Conservation (phyloP, 2,329 filamentous ascomycete species). For the Macroventuria anomochaeta region DNA sequence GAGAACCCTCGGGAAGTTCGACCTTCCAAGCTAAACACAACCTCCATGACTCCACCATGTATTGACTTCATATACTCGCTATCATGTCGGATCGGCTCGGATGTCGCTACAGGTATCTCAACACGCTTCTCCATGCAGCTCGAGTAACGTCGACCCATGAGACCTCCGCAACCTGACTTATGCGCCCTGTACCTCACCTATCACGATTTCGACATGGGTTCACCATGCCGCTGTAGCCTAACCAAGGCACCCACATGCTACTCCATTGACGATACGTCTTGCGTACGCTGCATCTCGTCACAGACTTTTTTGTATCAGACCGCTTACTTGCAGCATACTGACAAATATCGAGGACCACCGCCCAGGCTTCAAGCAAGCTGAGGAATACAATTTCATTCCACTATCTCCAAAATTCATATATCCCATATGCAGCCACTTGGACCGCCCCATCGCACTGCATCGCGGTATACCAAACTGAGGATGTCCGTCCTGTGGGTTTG, state of each 20-base stretch:
- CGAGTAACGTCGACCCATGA: not conserved
- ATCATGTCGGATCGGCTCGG: not conserved
- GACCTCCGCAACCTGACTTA: not conserved
- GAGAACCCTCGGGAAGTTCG: not conserved
- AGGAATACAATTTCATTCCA: not conserved
- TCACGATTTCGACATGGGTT: not conserved
- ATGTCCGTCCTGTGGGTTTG: not conserved
- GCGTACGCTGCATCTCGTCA: not conserved
- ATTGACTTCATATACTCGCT: not conserved
- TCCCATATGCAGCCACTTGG: not conserved
- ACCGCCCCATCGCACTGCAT: not conserved
- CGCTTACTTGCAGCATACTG: conserved; percentile 1
- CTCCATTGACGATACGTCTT: not conserved
- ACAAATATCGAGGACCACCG: conserved; percentile 3
- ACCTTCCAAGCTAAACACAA: not conserved
- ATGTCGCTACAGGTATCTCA: not conserved
- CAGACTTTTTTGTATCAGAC: not conserved
- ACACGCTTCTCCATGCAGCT: not conserved
- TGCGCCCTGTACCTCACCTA: not conserved
- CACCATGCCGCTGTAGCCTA: not conserved
- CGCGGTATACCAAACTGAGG: not conserved
- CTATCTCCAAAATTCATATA: not conserved
- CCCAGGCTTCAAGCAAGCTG: not conserved
- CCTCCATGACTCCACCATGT: not conserved
- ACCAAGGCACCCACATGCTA: not conserved